Base-by-base conservation (phyloP, 2,329 filamentous ascomycete species). In the Hirsutella minnesotensis region DNA sequence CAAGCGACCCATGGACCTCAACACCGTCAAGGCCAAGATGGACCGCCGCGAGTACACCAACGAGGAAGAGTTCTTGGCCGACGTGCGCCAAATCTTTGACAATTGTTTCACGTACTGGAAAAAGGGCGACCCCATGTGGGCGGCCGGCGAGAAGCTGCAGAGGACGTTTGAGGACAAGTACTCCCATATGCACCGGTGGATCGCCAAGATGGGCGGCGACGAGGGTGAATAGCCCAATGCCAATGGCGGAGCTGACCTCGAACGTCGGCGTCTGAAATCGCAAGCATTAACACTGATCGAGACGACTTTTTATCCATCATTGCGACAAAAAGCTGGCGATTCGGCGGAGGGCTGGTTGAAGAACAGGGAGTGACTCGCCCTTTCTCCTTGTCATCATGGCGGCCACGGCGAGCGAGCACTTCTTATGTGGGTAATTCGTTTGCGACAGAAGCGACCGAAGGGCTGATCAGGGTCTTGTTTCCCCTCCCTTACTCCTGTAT, bases 71-170 rank as follows among this genome's bases (percentile, higher is more conserved):
- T 81, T 81, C 49, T 56, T 69, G 31, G 58, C 57, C 3, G 77
- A 81, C 56, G 68, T 81, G 53, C 69, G 73, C 7, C 73, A 77
- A 52, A 81, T 81, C 30, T 80, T 80, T 45, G 59, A 68, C 21
- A 81, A 81, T 56, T 80, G 75, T 56, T 79, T 75, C 56, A 70
- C 68, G n/a, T 81, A 81, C 58, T 80, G 77, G 73, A 70, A 64
- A 39, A 66, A 68, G 47, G 65, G 65, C 21, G 70, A 76, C 40
- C 65, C 67, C 0, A 76, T 80, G 62, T 79, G 69, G 61, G 53
- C 56, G 0, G 66, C 71, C 1, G 75, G 75, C 47, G 67, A 77
- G 58, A 71, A 69, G 47, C 69, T 81, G 40, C 70, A 81, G 55
- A 74, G 72, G 47, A 67, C 65, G 10, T 70, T 75, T 47, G 75